These are phyloP conservation scores for Ceratocystis eucalypticola DNA, from an alignment of 2,329 filamentous ascomycete genomes.

Conservation along the genomic window DNA sequence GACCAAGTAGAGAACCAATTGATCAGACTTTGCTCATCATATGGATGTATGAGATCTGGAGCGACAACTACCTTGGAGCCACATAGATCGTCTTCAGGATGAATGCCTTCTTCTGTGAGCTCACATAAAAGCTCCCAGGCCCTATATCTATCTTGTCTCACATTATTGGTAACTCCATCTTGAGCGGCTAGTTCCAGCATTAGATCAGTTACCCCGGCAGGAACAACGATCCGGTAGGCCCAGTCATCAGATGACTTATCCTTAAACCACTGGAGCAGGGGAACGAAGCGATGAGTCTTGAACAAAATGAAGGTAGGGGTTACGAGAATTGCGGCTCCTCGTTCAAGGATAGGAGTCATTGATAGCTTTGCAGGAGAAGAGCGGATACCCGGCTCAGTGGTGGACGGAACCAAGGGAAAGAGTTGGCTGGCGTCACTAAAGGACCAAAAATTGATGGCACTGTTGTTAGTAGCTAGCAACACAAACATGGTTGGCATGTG, in stretches of 20 bases:
- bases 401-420: constrained; percentile 20
- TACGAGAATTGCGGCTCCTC: constrained; percentile 28
- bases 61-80: constrained; percentile 25
- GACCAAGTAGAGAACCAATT: constrained; percentile 52
- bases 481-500: constrained; percentile 29
- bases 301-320: constrained; percentile 32
- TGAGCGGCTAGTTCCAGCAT: background rate
- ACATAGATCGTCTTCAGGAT: background rate
- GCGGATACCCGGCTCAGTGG: background rate
- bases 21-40: constrained; percentile 49
- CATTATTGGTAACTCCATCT: background rate
- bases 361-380: constrained; percentile 21
- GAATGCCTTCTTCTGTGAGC: background rate
- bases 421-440: constrained; percentile 27
- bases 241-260: constrained; percentile 14
- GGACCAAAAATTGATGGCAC: constrained; percentile 29
- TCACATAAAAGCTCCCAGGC: constrained; percentile 7
- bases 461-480: constrained; percentile 25
- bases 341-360: constrained; percentile 25
- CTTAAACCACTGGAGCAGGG: constrained; percentile 29
- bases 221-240: constrained; percentile 1
- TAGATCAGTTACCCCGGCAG: background rate
- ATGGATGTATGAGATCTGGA: constrained; percentile 36
- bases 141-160: background rate
- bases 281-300: constrained; percentile 27